Conservation (phyloP, 2,329 filamentous ascomycete genomes). For the Cladosporium phlei region DNA sequence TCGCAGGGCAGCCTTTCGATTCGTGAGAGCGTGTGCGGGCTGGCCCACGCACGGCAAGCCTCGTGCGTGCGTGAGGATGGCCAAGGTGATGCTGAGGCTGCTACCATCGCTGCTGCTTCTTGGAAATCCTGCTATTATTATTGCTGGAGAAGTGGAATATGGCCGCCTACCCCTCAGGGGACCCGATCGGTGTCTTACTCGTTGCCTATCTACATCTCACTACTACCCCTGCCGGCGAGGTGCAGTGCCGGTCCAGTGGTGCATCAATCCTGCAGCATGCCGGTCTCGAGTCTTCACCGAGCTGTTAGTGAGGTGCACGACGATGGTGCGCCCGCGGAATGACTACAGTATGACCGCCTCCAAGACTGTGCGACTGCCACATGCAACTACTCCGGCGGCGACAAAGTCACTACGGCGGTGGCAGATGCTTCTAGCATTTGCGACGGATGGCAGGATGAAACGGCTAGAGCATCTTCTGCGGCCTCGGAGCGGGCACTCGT, state of each 20-base stretch:
- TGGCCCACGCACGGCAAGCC: background rate
- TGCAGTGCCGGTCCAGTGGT: background rate
- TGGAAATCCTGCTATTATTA: no score
- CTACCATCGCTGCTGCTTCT: background rate
- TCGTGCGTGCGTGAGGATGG: slow-evolving; percentile 6
- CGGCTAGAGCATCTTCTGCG: slow-evolving; percentile 3
- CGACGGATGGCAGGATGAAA: background rate
- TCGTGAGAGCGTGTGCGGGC: slow-evolving; percentile 1
- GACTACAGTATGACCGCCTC: no score
- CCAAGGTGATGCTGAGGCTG: slow-evolving; percentile 2
- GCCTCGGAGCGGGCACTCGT: slow-evolving; percentile 3
- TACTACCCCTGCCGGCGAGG: background rate
- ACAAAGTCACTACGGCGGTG: background rate
- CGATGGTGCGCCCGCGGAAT: no score
- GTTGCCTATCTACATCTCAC: no score
- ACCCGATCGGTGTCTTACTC: background rate
- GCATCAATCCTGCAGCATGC: background rate
- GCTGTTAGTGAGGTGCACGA: no score
- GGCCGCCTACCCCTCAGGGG: background rate
- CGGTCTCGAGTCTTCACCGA: slow-evolving; percentile 1
- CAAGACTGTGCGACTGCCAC: background rate
- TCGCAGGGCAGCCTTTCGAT: background rate
- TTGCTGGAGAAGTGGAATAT: no score
- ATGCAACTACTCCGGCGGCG: background rate
- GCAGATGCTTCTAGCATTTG: background rate